Evolutionary conservation across 495 filamentous ascomycete species (phyloP).

Genomic region (Aspergillus leporis): DNA sequence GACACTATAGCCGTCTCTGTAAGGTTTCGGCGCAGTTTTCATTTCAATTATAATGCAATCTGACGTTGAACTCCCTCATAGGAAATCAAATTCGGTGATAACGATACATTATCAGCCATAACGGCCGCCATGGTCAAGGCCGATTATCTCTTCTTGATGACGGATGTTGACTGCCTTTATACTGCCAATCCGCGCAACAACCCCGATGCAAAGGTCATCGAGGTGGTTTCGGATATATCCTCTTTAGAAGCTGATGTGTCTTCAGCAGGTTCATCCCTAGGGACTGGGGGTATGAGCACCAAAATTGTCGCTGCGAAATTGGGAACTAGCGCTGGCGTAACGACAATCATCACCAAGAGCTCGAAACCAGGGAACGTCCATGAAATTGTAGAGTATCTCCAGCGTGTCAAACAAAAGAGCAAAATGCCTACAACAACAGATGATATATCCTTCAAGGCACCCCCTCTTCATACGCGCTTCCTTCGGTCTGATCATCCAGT

Average conservation of each 20-base stretch:
- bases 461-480: slow-evolving; percentile 89
- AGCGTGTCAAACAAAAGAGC: slow-evolving; percentile 48
- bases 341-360: slow-evolving; percentile 88
- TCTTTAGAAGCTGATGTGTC: slow-evolving; percentile 89
- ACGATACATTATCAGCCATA: slow-evolving; percentile 94
- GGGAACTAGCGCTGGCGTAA: slow-evolving; percentile 92
- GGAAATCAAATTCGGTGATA: slow-evolving; percentile 99
- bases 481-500: slow-evolving; percentile 84
- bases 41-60: background rate
- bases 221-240: slow-evolving; percentile 87
- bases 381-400: slow-evolving; percentile 80
- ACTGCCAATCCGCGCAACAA: slow-evolving; percentile 88
- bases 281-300: slow-evolving; percentile 97
- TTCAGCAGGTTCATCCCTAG: slow-evolving; percentile 80
- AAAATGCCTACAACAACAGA: slow-evolving; percentile 23
- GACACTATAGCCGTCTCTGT: slow-evolving; percentile 91
- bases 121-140: slow-evolving; percentile 97
- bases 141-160: slow-evolving; percentile 97
- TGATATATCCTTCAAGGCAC: slow-evolving; percentile 18
- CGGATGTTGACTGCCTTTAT: slow-evolving; percentile 96
- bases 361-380: slow-evolving; percentile 91
- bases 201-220: slow-evolving; percentile 83
- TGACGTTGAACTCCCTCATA: slow-evolving; percentile 21
- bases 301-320: slow-evolving; percentile 95
- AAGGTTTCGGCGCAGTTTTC: slow-evolving; percentile 18